Base-by-base conservation (phyloP, 495 filamentous ascomycete species). In the Lasiosphaeria ovina region DNA sequence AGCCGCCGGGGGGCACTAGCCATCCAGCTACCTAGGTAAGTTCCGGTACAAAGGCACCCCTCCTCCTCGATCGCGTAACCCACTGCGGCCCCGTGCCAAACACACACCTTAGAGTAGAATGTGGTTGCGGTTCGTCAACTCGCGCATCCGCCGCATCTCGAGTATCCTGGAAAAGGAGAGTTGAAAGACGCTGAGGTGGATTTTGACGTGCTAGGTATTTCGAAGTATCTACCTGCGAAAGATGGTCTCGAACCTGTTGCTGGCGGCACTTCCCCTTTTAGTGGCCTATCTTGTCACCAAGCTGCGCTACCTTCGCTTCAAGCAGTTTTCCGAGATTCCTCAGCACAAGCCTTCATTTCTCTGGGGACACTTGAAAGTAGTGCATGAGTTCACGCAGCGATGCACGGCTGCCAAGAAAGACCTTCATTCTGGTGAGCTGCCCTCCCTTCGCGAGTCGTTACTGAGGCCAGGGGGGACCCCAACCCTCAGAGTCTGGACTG, bases 311-410 rank as follows among this genome's bases (percentile, higher is more conserved):
- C 51, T 54, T 11, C 67, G 72, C 33, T 66, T 71, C 54, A 66
- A 57, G 35, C 69, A 77, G 55, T 73, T 64, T 58, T 64, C 66
- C 1, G 5, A 54, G 14, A 32, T 77, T 17, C 72, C 74, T 0
- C 71, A 74, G 50, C 52, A 65, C 6, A 67, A 62, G 12, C 34
- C 72, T 1, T 71, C 68, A 9, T 44, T 70, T 6, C 6, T 77
- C 34, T 69, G 69, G 61, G 74, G 74, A 0, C 71, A 77, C 55
- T 38, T 75, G 56, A 62, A 65, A 58, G 40, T 16, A 6, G 24
- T 75, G 0, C 40, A 67, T 52, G 61, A 69, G n/a, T 65, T 62
- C 45, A 61, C 62, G 17, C 11, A 32, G 9, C 54, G 54, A 24
- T 24, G 24, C 24, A 24, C 24, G 24, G 24, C 24, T 4, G 62